Percentiles rank a stretch among this genome's conserved stretches.
phyloP scores from a whole-genome alignment of 2,329 filamentous ascomycete genomes.

The Epichloe uncinata region DNA sequence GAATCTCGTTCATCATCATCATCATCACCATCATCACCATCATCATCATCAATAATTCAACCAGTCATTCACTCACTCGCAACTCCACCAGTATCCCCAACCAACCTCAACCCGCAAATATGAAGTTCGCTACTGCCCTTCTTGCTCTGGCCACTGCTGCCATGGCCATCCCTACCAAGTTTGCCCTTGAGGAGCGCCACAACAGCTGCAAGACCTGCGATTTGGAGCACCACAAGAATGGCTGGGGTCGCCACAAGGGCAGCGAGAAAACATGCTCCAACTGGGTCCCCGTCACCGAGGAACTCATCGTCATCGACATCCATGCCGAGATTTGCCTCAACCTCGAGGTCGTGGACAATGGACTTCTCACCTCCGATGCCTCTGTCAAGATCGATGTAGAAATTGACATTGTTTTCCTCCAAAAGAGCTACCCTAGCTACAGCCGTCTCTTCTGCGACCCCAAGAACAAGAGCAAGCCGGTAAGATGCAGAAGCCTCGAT shows the following conservation, averaged over 20 bases:
- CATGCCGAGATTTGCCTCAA: not conserved
- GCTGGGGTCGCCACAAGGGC: not conserved
- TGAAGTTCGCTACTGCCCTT: conserved; percentile 3
- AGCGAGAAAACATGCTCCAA: not conserved
- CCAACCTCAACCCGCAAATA: not conserved
- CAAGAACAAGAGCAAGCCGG: not conserved
- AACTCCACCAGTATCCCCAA: not conserved
- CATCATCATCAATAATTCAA: not conserved
- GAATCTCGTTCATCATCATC: not conserved
- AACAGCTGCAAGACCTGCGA: not conserved
- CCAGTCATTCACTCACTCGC: not conserved
- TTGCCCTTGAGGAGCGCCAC: not conserved
- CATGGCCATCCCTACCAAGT: not conserved
- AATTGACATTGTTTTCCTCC: not conserved
- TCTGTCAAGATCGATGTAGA: not conserved
- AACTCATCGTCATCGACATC: not conserved
- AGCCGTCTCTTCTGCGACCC: not conserved
- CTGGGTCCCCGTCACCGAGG: not conserved
- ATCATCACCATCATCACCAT: not conserved
- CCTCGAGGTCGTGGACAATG: not conserved
- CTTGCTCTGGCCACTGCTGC: conserved; percentile 1
- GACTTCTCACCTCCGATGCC: not conserved
- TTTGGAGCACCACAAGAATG: not conserved
- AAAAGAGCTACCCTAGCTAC: not conserved
- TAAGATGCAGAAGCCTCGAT: not conserved